These are phyloP conservation scores for Clitoria ternatea DNA, from an alignment of 306 rosid species.

Conservation along the genomic window DNA sequence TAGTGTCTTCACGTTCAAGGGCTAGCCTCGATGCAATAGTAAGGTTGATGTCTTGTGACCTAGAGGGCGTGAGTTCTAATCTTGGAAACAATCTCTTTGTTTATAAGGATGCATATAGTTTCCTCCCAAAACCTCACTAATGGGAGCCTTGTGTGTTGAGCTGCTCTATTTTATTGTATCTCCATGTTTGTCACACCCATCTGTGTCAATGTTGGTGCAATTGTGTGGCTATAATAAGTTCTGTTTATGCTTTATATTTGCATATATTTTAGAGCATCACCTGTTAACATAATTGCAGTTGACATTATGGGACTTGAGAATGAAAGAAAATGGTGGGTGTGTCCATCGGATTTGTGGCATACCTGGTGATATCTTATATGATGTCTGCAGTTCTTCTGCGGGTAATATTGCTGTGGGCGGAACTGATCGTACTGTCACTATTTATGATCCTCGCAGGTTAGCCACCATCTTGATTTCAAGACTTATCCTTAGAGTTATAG, in stretches of 20 bases:
- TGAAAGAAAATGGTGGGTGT: slow-evolving; percentile 91
- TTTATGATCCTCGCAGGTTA: slow-evolving; percentile 95
- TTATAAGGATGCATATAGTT: neutral
- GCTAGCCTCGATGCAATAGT: neutral
- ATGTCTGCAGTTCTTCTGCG: slow-evolving; percentile 69
- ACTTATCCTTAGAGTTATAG: neutral
- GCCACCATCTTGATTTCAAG: slow-evolving; percentile 17
- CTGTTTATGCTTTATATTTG: slow-evolving; percentile 6
- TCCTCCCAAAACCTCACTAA: neutral
- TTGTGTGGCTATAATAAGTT: slow-evolving; percentile 6
- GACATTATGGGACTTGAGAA: slow-evolving; percentile 79
- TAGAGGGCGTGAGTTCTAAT: neutral
- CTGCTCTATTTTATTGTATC: neutral
- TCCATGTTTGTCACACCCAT: neutral
- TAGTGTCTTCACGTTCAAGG: neutral
- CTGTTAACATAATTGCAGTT: slow-evolving; percentile 48
- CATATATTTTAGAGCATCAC: slow-evolving; percentile 10
- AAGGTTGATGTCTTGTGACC: neutral
- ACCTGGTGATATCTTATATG: slow-evolving; percentile 66
- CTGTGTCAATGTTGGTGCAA: neutral
- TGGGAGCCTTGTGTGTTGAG: too few species aligned
- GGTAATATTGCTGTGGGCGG: slow-evolving; percentile 87
- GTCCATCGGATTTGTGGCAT: slow-evolving; percentile 67
- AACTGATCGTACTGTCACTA: slow-evolving; percentile 77
- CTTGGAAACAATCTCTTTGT: neutral